Base-by-base conservation (phyloP, 768 basidiomycete genomes). In the Kwoniella europaea region DNA sequence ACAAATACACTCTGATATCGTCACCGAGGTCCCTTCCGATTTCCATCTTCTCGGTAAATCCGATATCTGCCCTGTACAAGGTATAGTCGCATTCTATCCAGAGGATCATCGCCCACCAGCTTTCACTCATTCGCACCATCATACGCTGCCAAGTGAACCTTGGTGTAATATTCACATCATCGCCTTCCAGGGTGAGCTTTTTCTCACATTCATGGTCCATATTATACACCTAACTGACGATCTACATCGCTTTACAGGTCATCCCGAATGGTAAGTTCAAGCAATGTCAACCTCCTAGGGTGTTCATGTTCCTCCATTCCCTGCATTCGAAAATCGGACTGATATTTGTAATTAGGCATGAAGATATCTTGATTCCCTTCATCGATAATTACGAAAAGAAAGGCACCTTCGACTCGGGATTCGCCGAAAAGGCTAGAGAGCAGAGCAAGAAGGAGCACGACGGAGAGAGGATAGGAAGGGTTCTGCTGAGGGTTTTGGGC, bases 1-100 rank as follows among this genome's bases (percentile, higher is more conserved):
- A 64, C 78, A 79, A 69, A 79, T 79, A 22, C 78, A 79, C 70
- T 69, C 69, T n/a, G 78, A 79, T 60, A 76, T 76, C 62, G 75
- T 75, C 22, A 58, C 67, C 7, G 60, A 72, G 20, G 66, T 74
- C 5, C 78, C 78, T 1, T 53, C 64, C 1, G 58, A 67, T 12
- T 79, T 79, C 57, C 44, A 72, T 3, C 69, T 79, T 22, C 72
- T 79, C 4, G 78, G 71, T 2, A 71, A 53, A 2, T 79, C 78
- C 9, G 71, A 75, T 13, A 67, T 65, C 15, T 73, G 71, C 9
- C 78, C 78, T 2, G 67, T 79, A 1, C 75, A 79, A 68, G 74
- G 75, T n/a, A 74, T 79, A 55, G 75, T 67, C n/a, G 64, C 68
- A 46, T 79, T 76, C 50, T 76, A 79, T 66, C 62, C 67, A 0